Percentiles rank a stretch among this genome's conserved stretches.
These are phyloP conservation scores for Spencermartinsiella ligniputridi DNA, from an alignment of 1,139 yeast genomes.

Conservation along the genomic window DNA sequence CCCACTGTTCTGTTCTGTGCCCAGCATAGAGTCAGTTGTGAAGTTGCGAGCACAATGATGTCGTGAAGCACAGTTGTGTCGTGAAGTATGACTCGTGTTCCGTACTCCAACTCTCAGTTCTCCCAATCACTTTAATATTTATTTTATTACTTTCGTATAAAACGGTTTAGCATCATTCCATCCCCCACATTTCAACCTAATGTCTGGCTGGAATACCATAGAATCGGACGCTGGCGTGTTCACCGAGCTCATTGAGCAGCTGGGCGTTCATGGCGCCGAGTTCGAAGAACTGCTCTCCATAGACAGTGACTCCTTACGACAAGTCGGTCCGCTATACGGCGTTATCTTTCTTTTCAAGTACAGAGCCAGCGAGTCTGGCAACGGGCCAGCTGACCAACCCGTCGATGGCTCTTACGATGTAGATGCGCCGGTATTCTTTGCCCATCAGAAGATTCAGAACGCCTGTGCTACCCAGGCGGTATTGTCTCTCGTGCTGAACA, in stretches of 20 bases:
- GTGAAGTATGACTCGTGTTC: background rate
- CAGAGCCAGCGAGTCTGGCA: slow-evolving; percentile 34
- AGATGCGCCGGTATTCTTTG: slow-evolving; percentile 43
- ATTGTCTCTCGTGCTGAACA: slow-evolving; percentile 51
- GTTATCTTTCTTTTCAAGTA: slow-evolving; percentile 63
- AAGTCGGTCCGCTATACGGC: slow-evolving; percentile 48
- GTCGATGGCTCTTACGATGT: slow-evolving; percentile 45
- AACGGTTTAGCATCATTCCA: no score
- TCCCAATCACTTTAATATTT: no score
- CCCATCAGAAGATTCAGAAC: slow-evolving; percentile 62
- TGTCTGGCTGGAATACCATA: slow-evolving; percentile 59
- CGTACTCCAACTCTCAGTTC: no score
- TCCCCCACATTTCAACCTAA: no score
- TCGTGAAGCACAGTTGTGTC: background rate
- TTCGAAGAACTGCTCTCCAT: slow-evolving; percentile 57
- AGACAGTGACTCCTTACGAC: slow-evolving; percentile 44
- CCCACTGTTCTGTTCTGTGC: no score
- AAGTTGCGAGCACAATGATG: no score
- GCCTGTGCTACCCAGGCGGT: slow-evolving; percentile 81
- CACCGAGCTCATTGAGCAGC: slow-evolving; percentile 56
- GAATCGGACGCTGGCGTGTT: slow-evolving; percentile 76
- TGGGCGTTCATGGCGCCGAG: slow-evolving; percentile 55
- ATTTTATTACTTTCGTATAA: no score
- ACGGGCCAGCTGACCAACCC: slow-evolving; percentile 34
- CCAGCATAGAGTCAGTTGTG: no score